Evolutionary conservation across 2,329 filamentous ascomycete species (phyloP).

Genomic region (Aspergillus costaricaensis): DNA sequence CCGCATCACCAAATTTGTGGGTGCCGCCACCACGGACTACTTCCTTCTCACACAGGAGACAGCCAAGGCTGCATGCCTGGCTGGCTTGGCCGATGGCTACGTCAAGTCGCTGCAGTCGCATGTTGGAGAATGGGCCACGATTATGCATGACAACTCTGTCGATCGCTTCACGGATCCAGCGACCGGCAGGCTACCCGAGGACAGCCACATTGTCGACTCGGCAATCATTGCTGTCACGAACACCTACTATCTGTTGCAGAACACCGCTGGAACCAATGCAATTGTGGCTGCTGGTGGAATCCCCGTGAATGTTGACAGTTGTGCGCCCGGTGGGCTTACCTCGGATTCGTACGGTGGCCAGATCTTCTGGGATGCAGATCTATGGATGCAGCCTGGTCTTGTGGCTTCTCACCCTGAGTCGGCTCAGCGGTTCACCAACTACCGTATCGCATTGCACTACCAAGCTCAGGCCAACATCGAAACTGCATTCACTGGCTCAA

Average conservation of each 20-base stretch:
- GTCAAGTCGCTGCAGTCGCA: constrained; percentile 58
- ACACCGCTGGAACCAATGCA: constrained; percentile 56
- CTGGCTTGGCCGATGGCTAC: constrained; percentile 57
- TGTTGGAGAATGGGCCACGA: constrained; percentile 60
- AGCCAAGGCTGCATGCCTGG: constrained; percentile 58
- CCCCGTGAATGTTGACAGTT: constrained; percentile 61
- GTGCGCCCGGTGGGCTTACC: constrained; percentile 67
- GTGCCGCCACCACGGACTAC: constrained; percentile 68
- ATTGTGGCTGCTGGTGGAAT: constrained; percentile 52
- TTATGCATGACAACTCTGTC: constrained; percentile 63
- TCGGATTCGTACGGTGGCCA: constrained; percentile 68
- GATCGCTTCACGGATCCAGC: constrained; percentile 62
- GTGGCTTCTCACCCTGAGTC: constrained; percentile 64
- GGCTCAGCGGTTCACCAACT: constrained; percentile 65
- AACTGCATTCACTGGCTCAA: constrained; percentile 57
- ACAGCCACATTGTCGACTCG: constrained; percentile 58
- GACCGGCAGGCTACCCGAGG: constrained; percentile 59
- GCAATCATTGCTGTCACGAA: constrained; percentile 52
- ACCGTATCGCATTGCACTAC: constrained; percentile 59
- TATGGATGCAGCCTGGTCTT: constrained; percentile 69
- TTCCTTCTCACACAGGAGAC: constrained; percentile 59
- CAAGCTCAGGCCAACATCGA: constrained; percentile 64
- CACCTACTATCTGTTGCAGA: constrained; percentile 52
- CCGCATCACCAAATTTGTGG: constrained; percentile 67
- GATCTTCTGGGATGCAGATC: constrained; percentile 67